phyloP scores from a whole-genome alignment of 1,284 basidiomycete genomes.

The Stygiomarasmius scandens region DNA sequence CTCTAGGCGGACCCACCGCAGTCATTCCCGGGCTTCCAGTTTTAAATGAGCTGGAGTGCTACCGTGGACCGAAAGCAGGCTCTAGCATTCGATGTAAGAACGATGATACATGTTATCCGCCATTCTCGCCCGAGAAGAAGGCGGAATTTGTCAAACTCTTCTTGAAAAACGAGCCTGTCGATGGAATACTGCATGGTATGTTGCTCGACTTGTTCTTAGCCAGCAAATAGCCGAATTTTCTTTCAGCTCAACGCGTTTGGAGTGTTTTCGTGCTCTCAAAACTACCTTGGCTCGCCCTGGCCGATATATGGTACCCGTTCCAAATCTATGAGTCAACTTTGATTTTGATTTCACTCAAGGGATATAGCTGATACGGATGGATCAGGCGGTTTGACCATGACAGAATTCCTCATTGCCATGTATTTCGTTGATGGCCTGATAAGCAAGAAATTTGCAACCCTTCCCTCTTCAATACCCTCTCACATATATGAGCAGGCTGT shows the following conservation, averaged over 20 bases:
- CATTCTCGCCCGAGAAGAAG: background rate
- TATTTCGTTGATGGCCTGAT: slow-evolving; percentile 1
- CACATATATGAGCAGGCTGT: background rate
- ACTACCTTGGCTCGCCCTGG: background rate
- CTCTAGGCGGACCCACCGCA: background rate
- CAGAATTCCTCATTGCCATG: background rate
- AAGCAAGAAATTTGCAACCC: background rate
- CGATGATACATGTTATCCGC: background rate
- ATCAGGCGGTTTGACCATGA: background rate
- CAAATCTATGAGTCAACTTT: background rate
- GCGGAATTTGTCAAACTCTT: background rate
- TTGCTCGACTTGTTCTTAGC: no score
- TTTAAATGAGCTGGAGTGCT: background rate
- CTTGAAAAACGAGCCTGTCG: background rate
- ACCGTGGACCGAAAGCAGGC: background rate
- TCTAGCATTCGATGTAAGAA: background rate
- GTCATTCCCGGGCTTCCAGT: background rate
- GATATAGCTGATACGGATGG: background rate
- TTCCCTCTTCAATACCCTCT: background rate
- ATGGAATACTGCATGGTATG: background rate
- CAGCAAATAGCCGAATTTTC: no score
- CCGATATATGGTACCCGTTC: background rate
- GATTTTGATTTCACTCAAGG: background rate
- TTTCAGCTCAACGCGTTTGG: background rate
- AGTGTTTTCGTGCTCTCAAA: background rate